A percentile compares a stretch with the other conserved stretches of the same genome.
These are phyloP conservation scores for Ulmus americana DNA, from an alignment of 331 rosid species.

Conservation along the genomic window DNA sequence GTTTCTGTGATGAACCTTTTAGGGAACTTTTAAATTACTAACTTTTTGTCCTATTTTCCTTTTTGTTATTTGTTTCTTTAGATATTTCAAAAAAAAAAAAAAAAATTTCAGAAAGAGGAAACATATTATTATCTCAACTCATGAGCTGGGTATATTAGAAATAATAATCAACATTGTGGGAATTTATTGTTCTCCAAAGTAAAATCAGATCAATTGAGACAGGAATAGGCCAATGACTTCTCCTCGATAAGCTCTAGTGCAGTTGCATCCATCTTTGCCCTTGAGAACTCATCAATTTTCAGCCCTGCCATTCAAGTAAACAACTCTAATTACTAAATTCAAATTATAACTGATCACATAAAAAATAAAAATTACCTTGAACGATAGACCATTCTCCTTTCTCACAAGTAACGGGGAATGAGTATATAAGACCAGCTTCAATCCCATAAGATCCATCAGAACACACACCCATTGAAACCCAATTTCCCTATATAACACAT, in stretches of 20 bases:
- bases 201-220: constrained; percentile 35
- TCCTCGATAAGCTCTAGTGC: constrained; percentile 75
- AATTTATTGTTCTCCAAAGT: background rate
- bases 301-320: constrained; percentile 48
- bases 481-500: constrained; percentile 47
- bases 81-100: too few species aligned
- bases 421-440: constrained; percentile 68
- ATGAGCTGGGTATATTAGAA: too few species aligned
- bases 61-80: too few species aligned
- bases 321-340: background rate
- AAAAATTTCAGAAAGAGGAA: too few species aligned
- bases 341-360: background rate
- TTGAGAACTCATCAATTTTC: constrained; percentile 66
- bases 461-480: constrained; percentile 97
- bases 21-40: too few species aligned
- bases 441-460: constrained; percentile 89
- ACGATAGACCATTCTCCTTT: constrained; percentile 88
- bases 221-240: constrained; percentile 55
- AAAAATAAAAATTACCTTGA: constrained; percentile 36
- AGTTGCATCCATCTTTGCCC: constrained; percentile 68
- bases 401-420: constrained; percentile 87
- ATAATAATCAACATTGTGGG: too few species aligned
- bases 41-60: too few species aligned
- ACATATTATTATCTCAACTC: too few species aligned
- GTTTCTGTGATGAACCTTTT: too few species aligned